These are phyloP conservation scores for Linnemannia hyalina DNA, from an alignment of 192 early-diverging fungal genomes.

Conservation along the genomic window DNA sequence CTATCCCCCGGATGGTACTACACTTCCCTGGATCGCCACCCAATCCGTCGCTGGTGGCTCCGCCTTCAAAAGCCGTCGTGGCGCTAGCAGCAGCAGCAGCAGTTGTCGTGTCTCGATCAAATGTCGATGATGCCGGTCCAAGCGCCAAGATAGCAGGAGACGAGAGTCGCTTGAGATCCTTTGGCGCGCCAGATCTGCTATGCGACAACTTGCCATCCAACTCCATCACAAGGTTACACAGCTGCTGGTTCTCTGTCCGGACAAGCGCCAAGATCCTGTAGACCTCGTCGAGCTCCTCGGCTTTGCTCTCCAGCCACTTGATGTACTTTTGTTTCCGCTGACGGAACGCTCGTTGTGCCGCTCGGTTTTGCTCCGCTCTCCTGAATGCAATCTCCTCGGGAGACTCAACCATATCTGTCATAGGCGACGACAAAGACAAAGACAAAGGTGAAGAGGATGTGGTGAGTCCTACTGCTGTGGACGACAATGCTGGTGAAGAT, in stretches of 20 bases:
- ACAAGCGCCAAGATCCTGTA: slow-evolving; percentile 47
- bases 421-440: not conserved
- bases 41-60: not conserved
- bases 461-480: not conserved
- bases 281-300: slow-evolving; percentile 70
- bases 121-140: not conserved
- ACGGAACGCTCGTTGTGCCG: slow-evolving; percentile 91
- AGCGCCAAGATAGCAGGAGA: not conserved
- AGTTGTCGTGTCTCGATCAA: not conserved
- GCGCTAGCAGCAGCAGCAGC: not conserved
- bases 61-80: not conserved
- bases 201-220: slow-evolving; percentile 18
- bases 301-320: slow-evolving; percentile 80
- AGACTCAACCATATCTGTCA: slow-evolving; percentile 1
- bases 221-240: slow-evolving; percentile 28
- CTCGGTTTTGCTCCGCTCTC: slow-evolving; percentile 90
- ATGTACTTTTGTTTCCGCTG: slow-evolving; percentile 88
- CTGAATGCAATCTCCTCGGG: slow-evolving; percentile 56
- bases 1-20: not conserved
- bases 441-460: not conserved
- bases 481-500: not conserved
- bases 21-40: not conserved
- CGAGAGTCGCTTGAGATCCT: not conserved
- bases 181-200: not conserved
- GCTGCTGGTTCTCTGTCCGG: slow-evolving; percentile 34